Conservation (phyloP, 2,329 filamentous ascomycete species). For the Nannizzia gypsea region DNA sequence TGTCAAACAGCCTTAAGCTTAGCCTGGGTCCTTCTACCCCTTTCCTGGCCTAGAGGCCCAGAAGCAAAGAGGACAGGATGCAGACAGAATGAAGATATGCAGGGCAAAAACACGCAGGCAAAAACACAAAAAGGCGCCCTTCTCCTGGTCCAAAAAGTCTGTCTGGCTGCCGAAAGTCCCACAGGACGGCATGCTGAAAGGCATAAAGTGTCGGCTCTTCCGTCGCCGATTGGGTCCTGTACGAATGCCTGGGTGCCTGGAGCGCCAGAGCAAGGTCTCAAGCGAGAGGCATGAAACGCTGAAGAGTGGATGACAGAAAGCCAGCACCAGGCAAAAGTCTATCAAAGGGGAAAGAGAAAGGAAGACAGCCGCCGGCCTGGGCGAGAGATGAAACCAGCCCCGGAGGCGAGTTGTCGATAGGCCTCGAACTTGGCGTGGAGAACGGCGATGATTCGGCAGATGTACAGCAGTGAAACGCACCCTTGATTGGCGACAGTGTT, state of each 20-base stretch:
- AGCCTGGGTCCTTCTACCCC: not conserved
- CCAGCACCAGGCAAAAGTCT: no score
- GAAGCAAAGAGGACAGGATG: not conserved
- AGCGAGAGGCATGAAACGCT: not conserved
- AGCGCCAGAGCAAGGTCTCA: not conserved
- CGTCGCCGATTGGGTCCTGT: not conserved
- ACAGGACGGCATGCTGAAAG: not conserved
- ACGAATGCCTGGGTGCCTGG: not conserved
- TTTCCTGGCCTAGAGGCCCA: not conserved
- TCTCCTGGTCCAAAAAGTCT: not conserved
- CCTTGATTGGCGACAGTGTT: not conserved
- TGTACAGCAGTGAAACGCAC: not conserved
- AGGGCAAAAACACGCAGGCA: not conserved
- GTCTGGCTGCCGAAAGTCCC: not conserved
- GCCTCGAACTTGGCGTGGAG: not conserved
- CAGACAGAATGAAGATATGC: not conserved
- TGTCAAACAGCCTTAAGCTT: slow-evolving; percentile 1
- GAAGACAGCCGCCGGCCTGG: not conserved
- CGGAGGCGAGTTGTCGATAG: not conserved
- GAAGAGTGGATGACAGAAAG: not conserved
- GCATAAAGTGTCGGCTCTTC: not conserved
- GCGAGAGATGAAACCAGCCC: not conserved
- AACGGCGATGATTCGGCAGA: not conserved
- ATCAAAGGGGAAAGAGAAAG: not conserved
- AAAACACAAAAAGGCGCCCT: not conserved